A percentile compares a stretch with the other conserved stretches of the same genome.
phyloP scores from a whole-genome alignment of 495 filamentous ascomycete genomes.

The Pyrenula massariospora region DNA sequence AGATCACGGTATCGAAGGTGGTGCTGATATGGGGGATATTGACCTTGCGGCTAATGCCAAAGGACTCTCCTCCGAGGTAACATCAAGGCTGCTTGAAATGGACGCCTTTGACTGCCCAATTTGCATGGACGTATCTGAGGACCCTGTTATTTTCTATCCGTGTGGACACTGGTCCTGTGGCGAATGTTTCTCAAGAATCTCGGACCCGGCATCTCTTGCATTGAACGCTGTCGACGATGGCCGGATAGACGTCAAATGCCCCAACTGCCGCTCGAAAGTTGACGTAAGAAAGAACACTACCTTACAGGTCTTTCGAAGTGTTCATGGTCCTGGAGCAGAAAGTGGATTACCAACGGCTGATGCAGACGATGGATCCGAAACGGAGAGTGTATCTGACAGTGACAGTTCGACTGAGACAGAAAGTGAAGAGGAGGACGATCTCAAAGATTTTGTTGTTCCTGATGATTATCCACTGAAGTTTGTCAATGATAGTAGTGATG shows the following conservation, averaged over 20 bases:
- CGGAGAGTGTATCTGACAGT: conserved; percentile 17
- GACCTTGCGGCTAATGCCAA: conserved; percentile 57
- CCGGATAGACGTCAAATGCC: conserved; percentile 50
- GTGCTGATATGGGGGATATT: conserved; percentile 41
- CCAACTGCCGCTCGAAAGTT: conserved; percentile 57
- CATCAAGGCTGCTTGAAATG: conserved; percentile 55
- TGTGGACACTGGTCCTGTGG: conserved; percentile 77
- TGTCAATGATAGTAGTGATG: conserved; percentile 17
- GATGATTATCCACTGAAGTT: conserved; percentile 31
- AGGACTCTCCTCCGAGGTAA: conserved; percentile 44
- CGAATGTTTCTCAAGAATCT: conserved; percentile 66
- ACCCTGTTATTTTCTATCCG: conserved; percentile 69
- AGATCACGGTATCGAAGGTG: conserved; percentile 52
- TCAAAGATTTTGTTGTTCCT: conserved; percentile 46
- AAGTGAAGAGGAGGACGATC: conserved; percentile 31
- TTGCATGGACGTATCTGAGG: conserved; percentile 65
- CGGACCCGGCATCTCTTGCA: conserved; percentile 41
- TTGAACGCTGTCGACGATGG: conserved; percentile 47
- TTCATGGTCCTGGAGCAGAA: conserved; percentile 49
- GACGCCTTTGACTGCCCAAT: conserved; percentile 59
- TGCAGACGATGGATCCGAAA: conserved; percentile 25
- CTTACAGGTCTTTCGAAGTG: conserved; percentile 60
- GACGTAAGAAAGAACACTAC: conserved; percentile 61
- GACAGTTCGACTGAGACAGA: conserved; percentile 22
- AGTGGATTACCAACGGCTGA: conserved; percentile 20